A percentile compares a stretch with the other conserved stretches of the same genome.
Evolutionary conservation across 1,284 basidiomycete genomes (phyloP).

Genomic region (Ceratobasidium sp.): DNA sequence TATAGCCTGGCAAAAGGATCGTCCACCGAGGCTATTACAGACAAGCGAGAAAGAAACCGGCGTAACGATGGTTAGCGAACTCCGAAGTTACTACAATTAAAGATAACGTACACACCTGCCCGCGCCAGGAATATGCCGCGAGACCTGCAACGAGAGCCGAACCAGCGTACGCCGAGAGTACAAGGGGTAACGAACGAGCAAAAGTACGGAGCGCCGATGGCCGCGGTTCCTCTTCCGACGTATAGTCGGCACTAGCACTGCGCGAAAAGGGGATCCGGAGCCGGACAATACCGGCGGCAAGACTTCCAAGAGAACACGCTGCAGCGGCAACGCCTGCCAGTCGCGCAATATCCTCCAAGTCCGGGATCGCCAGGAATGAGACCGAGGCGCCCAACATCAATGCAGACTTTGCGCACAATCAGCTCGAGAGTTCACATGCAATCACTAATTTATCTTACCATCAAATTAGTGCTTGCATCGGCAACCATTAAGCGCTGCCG

Average conservation of each 20-base stretch:
- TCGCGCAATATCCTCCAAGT: constrained; percentile 46
- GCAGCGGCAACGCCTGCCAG: constrained; percentile 42
- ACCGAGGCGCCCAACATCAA: constrained; percentile 46
- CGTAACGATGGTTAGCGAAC: constrained; percentile 27
- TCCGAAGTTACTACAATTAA: constrained; percentile 14
- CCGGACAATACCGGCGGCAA: constrained; percentile 42
- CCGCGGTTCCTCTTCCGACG: constrained; percentile 29
- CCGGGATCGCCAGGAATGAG: constrained; percentile 47
- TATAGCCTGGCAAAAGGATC: constrained; percentile 45
- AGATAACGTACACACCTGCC: constrained; percentile 44
- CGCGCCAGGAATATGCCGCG: constrained; percentile 43
- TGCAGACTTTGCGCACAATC: constrained; percentile 26
- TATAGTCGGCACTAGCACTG: background rate
- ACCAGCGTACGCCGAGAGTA: constrained; percentile 42
- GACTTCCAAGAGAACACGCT: constrained; percentile 36
- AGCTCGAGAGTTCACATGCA: constrained; percentile 10
- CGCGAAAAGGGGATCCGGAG: constrained; percentile 28
- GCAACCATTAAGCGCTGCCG: constrained; percentile 42
- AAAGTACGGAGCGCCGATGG: constrained; percentile 43
- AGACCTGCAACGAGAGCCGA: constrained; percentile 43
- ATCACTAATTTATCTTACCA: constrained; percentile 32
- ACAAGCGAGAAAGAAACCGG: background rate
- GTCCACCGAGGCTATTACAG: constrained; percentile 39
- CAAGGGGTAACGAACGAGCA: constrained; percentile 41
- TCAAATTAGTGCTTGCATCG: constrained; percentile 45